Conservation (phyloP, 495 filamentous ascomycete species). For the Neurospora sp. region DNA sequence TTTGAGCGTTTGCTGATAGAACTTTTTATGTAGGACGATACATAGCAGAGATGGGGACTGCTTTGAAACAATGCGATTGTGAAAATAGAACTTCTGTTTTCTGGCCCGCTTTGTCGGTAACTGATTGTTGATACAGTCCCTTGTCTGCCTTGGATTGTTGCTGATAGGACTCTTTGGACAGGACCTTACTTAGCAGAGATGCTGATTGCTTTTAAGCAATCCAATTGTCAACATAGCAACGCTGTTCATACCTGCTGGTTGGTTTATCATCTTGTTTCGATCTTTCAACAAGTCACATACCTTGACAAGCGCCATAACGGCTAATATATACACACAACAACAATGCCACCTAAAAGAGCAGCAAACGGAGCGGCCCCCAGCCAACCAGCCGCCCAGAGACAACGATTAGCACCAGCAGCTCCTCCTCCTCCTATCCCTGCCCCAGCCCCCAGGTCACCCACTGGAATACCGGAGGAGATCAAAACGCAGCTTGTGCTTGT, state of each 20-base stretch:
- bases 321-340: neutral
- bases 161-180: neutral
- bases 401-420: neutral
- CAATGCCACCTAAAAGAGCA: neutral
- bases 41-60: neutral
- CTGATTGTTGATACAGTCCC: neutral
- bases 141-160: neutral
- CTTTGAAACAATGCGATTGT: neutral
- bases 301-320: neutral
- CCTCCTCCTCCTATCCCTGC: neutral
- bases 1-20: neutral
- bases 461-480: constrained; percentile 4
- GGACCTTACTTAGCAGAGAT: neutral
- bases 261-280: neutral
- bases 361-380: neutral
- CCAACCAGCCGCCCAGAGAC: neutral
- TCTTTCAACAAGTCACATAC: neutral
- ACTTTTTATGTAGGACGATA: neutral
- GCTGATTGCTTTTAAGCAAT: neutral
- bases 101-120: neutral
- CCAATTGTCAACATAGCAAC: neutral
- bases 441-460: neutral
- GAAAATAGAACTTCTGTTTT: neutral
- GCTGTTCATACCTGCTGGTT: neutral
- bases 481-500: constrained; percentile 1